phyloP scores from a whole-genome alignment of 1,139 yeast genomes.

The Magnusiomyces paraingens region DNA sequence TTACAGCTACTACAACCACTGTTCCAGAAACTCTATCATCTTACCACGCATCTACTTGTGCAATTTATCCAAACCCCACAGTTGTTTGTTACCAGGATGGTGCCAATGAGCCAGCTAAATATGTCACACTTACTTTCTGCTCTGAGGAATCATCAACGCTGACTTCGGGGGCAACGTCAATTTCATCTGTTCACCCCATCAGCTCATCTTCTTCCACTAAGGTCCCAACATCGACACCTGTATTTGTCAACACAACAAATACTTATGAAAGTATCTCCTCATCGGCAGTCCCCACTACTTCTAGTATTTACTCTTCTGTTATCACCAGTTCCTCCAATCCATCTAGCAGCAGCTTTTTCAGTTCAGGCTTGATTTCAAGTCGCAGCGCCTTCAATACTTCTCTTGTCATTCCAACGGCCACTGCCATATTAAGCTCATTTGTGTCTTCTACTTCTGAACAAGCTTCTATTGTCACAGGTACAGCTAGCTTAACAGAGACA shows the following conservation, averaged over 20 bases:
- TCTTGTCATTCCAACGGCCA: no score
- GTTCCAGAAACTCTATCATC: neutral
- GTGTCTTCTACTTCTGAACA: no score
- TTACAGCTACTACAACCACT: neutral
- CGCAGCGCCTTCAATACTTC: no score
- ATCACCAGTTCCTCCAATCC: no score
- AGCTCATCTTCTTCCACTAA: neutral
- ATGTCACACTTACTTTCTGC: neutral
- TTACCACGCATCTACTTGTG: neutral
- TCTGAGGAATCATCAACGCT: neutral
- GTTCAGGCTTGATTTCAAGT: no score
- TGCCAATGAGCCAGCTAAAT: neutral
- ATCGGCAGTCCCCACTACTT: neutral
- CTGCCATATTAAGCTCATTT: no score
- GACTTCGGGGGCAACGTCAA: neutral
- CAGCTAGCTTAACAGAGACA: neutral
- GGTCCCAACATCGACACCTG: neutral
- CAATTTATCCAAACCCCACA: neutral
- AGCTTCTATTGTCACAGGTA: neutral
- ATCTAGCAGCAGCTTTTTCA: no score
- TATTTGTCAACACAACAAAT: neutral
- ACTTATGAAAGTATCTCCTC: neutral
- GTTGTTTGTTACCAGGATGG: conserved; percentile 3
- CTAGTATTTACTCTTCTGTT: neutral
- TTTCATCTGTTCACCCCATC: neutral